Conservation (phyloP, 202 grass and related monocot species). For the Thinopyrum obtusiflorum region DNA sequence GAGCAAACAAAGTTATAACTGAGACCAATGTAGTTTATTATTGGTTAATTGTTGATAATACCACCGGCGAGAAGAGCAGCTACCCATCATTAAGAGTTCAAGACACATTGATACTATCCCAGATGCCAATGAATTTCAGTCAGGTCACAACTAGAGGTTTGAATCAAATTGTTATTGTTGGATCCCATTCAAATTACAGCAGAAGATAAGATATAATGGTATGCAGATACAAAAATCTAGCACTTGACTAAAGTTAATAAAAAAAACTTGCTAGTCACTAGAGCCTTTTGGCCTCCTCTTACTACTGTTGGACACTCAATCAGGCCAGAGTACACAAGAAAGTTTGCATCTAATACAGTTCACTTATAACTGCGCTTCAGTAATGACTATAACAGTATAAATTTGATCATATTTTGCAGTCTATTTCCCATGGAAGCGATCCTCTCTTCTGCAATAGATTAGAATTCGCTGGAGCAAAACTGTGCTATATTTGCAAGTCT, state of each 20-base stretch:
- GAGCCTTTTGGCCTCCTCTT: constrained; percentile 6
- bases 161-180: neutral
- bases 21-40: constrained; percentile 22
- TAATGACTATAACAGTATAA: neutral
- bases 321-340: neutral
- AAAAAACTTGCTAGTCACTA: neutral
- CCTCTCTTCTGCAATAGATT: neutral
- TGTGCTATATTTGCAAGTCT: neutral
- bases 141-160: neutral
- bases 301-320: neutral
- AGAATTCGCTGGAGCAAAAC: neutral
- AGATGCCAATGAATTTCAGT: neutral
- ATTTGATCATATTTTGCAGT: neutral
- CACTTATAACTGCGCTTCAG: neutral
- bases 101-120: neutral
- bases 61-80: neutral
- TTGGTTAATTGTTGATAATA: constrained; percentile 3
- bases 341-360: constrained; percentile 9
- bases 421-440: neutral
- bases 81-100: neutral
- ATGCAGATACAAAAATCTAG: neutral
- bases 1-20: constrained; percentile 11
- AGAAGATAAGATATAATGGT: neutral
- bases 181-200: neutral
- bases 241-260: neutral